Evolutionary conservation across 2,329 filamentous ascomycete species (phyloP).

Genomic region (Hypoxylon sp.): DNA sequence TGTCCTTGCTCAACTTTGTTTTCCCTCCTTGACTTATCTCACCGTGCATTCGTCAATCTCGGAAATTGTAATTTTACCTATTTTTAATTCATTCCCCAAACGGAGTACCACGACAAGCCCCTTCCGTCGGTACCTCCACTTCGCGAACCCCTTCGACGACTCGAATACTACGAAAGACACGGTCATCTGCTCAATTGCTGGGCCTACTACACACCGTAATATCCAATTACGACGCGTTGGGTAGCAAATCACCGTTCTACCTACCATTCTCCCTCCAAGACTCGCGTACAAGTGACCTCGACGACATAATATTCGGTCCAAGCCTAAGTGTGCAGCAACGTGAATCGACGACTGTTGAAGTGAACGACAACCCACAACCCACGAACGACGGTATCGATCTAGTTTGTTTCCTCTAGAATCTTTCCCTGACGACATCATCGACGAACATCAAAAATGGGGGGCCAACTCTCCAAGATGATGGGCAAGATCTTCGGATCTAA

Average conservation of each 20-base stretch:
- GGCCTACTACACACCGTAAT: constrained; percentile 1
- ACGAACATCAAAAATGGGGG: constrained; percentile 80
- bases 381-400: constrained; percentile 1
- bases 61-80: constrained; percentile 39
- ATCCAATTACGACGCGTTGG: constrained; percentile 35
- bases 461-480: constrained; percentile 94
- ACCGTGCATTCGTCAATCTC: constrained; percentile 41
- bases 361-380: too few relatives aligned
- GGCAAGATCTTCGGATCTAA: constrained; percentile 98
- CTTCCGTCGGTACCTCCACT: constrained; percentile 20
- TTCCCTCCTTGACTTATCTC: constrained; percentile 19
- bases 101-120: constrained; percentile 16
- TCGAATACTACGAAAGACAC: constrained; percentile 18
- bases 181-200: constrained; percentile 18
- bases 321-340: constrained; percentile 10
- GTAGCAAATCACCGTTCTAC: constrained; percentile 29
- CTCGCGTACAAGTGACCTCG: constrained; percentile 22
- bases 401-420: background rate
- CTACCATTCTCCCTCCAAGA: constrained; percentile 19
- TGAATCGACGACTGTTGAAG: constrained; percentile 1
- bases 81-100: constrained; percentile 23
- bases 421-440: constrained; percentile 15
- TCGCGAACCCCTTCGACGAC: constrained; percentile 14
- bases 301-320: constrained; percentile 21
- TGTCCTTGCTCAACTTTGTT: constrained; percentile 22